phyloP scores from a whole-genome alignment of 2,329 filamentous ascomycete genomes.

The Phaeophleospora eucalypticola region DNA sequence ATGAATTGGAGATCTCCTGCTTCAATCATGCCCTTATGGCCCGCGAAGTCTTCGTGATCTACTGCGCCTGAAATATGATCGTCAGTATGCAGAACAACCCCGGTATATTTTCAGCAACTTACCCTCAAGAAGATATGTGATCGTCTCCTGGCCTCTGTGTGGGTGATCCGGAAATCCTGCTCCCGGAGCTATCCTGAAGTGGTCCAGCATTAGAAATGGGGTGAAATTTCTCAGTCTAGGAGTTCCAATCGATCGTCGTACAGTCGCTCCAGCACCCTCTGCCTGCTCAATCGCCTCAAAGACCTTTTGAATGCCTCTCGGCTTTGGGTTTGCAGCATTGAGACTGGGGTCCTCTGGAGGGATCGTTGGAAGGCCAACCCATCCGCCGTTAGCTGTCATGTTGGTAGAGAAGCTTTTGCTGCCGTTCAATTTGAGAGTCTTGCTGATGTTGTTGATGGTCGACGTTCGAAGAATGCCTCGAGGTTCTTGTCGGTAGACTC shows the following conservation, averaged over 20 bases:
- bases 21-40: slow-evolving; percentile 76
- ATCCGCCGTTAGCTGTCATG: slow-evolving; percentile 33
- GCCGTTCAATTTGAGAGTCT: slow-evolving; percentile 24
- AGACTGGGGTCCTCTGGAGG: slow-evolving; percentile 40
- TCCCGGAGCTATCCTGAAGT: slow-evolving; percentile 70
- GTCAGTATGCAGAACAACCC: too few relatives aligned
- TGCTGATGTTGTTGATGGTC: slow-evolving; percentile 22
- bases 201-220: slow-evolving; percentile 91
- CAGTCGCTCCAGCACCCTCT: slow-evolving; percentile 82
- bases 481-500: slow-evolving; percentile 28
- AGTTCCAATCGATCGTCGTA: slow-evolving; percentile 83
- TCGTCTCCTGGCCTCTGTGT: slow-evolving; percentile 78
- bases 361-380: slow-evolving; percentile 49
- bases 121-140: slow-evolving; percentile 87
- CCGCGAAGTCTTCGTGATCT: slow-evolving; percentile 90
- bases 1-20: slow-evolving; percentile 95
- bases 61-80: slow-evolving; percentile 80
- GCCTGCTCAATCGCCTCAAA: slow-evolving; percentile 81
- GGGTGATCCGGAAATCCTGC: slow-evolving; percentile 42
- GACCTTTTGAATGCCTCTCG: slow-evolving; percentile 74
- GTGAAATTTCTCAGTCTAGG: slow-evolving; percentile 78
- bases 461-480: slow-evolving; percentile 35
- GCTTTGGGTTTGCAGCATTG: slow-evolving; percentile 58
- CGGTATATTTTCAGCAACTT: too few relatives aligned
- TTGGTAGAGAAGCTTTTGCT: slow-evolving; percentile 27